phyloP scores from a whole-genome alignment of 202 grass and related monocot species.

The Bolboschoenoplectus hybrid region DNA sequence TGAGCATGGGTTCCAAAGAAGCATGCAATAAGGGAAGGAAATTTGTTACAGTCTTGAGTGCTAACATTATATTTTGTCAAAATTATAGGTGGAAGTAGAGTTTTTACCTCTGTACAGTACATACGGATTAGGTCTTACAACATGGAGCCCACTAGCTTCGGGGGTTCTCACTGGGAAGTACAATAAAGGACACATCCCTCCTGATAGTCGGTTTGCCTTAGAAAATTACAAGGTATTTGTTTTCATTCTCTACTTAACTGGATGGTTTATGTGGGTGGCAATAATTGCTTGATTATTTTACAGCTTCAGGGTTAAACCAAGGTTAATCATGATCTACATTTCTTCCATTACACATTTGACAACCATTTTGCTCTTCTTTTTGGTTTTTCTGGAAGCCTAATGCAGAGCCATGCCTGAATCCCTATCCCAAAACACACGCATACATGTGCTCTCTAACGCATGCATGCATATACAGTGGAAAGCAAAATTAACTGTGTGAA shows the following conservation, averaged over 20 bases:
- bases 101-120: constrained; percentile 83
- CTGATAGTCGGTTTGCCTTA: constrained; percentile 90
- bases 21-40: neutral
- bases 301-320: neutral
- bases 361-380: neutral
- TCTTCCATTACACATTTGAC: neutral
- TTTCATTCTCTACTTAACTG: neutral
- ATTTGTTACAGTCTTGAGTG: neutral
- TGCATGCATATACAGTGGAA: neutral
- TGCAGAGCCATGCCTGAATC: neutral
- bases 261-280: neutral
- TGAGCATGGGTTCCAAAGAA: neutral
- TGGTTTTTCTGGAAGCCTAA: neutral
- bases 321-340: neutral
- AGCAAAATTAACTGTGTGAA: neutral
- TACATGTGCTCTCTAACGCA: neutral
- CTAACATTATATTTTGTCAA: constrained; percentile 38
- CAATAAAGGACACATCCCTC: constrained; percentile 61
- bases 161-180: constrained; percentile 96
- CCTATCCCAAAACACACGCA: neutral
- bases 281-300: neutral
- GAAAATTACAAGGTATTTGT: constrained; percentile 94
- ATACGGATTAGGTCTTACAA: constrained; percentile 87
- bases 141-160: constrained; percentile 95
- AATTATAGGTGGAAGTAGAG: constrained; percentile 83